A percentile compares a stretch with the other conserved stretches of the same genome.
Evolutionary conservation across 1,284 basidiomycete species (phyloP).

Genomic region (Apiotrichum laibachii): DNA sequence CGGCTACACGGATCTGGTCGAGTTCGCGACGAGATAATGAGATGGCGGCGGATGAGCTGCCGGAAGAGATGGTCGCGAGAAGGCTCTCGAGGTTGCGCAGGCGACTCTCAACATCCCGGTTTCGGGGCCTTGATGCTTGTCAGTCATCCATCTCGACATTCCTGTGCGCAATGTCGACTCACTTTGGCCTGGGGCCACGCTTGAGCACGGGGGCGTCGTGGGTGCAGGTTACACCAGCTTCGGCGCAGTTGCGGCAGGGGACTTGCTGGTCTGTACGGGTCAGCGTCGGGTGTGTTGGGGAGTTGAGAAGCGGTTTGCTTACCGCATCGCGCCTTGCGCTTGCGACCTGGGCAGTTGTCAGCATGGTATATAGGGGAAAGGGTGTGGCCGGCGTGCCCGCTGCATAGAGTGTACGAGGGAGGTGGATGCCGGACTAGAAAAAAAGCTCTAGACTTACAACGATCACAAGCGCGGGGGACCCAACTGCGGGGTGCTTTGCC

Average conservation of each 20-base stretch:
- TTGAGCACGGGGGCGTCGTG: conserved; percentile 37
- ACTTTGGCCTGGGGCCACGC: conserved; percentile 36
- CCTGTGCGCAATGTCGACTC: conserved; percentile 3
- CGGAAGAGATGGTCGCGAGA: conserved; percentile 29
- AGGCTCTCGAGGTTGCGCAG: conserved; percentile 35
- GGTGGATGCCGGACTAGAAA: conserved; percentile 2
- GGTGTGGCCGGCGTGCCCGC: neutral
- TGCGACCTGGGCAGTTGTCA: conserved; percentile 23
- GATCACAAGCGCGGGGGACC: conserved; percentile 32
- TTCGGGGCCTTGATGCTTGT: conserved; percentile 21
- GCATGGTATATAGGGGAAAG: neutral
- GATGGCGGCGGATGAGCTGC: conserved; percentile 19
- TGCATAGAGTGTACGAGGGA: neutral
- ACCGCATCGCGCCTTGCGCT: conserved; percentile 38
- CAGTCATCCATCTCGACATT: neutral
- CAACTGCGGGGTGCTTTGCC: conserved; percentile 27
- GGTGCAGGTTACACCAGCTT: conserved; percentile 31
- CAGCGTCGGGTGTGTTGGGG: neutral
- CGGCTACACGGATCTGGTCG: conserved; percentile 29
- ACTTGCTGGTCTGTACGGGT: conserved; percentile 28
- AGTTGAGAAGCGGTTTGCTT: neutral
- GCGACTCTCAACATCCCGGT: conserved; percentile 29
- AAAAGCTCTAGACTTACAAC: conserved; percentile 19
- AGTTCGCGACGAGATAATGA: conserved; percentile 29
- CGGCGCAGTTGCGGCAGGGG: conserved; percentile 33